These are phyloP conservation scores for Trichocladium antarcticum DNA, from an alignment of 495 filamentous ascomycete species.

Conservation along the genomic window DNA sequence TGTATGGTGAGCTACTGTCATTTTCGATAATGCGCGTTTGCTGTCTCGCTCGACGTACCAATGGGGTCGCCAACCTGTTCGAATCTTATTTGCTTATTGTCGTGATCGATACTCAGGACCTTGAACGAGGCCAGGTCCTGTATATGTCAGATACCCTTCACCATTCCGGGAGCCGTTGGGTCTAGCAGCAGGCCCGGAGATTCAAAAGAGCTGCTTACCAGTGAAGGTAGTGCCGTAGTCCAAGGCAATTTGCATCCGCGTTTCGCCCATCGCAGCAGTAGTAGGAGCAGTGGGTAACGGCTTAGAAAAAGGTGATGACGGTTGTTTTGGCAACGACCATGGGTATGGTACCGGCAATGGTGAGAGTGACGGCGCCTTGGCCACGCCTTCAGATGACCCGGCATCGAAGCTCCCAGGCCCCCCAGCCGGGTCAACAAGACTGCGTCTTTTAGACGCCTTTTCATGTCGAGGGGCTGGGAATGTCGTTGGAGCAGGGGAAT, in stretches of 20 bases:
- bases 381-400: no score
- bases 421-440: no score
- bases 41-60: neutral
- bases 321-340: no score
- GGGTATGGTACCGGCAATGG: no score
- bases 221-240: constrained; percentile 33
- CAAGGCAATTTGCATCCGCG: constrained; percentile 23
- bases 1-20: neutral
- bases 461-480: no score
- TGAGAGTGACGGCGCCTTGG: no score
- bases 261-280: neutral
- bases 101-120: constrained; percentile 16
- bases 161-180: no score
- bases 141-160: neutral
- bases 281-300: neutral
- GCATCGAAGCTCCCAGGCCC: no score
- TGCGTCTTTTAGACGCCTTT: no score
- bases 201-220: constrained; percentile 1
- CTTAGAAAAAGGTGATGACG: no score
- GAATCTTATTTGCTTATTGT: constrained; percentile 17
- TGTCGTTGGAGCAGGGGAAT: no score
- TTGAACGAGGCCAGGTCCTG: constrained; percentile 24
- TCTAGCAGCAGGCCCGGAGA: no score
- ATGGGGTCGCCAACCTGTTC: constrained; percentile 14
- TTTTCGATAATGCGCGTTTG: neutral